Evolutionary conservation across 2,329 filamentous ascomycete genomes (phyloP).

Genomic region (Trichoderma atrobrunneum): DNA sequence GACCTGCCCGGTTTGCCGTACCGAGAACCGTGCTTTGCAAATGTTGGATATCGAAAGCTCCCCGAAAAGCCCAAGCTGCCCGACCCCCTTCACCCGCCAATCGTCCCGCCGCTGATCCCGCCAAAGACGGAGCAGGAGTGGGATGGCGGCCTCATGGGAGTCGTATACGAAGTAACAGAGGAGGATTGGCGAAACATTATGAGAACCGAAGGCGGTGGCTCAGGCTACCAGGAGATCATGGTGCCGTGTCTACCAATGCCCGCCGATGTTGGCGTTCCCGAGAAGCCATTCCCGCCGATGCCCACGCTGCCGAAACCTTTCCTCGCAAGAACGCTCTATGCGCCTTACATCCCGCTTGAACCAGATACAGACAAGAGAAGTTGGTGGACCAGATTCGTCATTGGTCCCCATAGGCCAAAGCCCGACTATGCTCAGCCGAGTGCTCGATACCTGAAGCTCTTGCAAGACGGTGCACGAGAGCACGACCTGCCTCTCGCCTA

Average conservation of each 20-base stretch:
- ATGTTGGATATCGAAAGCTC: constrained; percentile 62
- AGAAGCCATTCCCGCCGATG: constrained; percentile 54
- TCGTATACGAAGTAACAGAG: constrained; percentile 90
- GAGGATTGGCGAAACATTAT: constrained; percentile 83
- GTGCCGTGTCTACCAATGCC: constrained; percentile 74
- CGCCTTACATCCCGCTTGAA: constrained; percentile 50
- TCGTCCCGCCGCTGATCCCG: constrained; percentile 28
- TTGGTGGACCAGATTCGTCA: constrained; percentile 48
- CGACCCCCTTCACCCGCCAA: constrained; percentile 32
- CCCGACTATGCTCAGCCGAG: constrained; percentile 78
- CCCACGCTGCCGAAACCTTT: constrained; percentile 62
- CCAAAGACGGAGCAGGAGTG: constrained; percentile 43
- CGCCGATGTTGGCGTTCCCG: constrained; percentile 57
- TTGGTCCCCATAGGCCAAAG: constrained; percentile 54
- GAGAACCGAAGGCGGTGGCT: constrained; percentile 83
- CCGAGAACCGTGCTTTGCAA: constrained; percentile 87
- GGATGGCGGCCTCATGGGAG: constrained; percentile 82
- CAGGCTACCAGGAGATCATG: constrained; percentile 78
- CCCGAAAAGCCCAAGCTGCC: constrained; percentile 40
- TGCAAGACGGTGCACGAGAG: constrained; percentile 75
- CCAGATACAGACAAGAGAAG: constrained; percentile 34
- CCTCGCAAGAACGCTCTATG: constrained; percentile 80
- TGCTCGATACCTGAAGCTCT: constrained; percentile 75
- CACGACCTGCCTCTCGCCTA: constrained; percentile 79
- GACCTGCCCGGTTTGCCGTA: constrained; percentile 85